Evolutionary conservation across 495 filamentous ascomycete genomes (phyloP), one percentile per base, ranked within the genome.

Genomic region (Cercophora scortea): DNA sequence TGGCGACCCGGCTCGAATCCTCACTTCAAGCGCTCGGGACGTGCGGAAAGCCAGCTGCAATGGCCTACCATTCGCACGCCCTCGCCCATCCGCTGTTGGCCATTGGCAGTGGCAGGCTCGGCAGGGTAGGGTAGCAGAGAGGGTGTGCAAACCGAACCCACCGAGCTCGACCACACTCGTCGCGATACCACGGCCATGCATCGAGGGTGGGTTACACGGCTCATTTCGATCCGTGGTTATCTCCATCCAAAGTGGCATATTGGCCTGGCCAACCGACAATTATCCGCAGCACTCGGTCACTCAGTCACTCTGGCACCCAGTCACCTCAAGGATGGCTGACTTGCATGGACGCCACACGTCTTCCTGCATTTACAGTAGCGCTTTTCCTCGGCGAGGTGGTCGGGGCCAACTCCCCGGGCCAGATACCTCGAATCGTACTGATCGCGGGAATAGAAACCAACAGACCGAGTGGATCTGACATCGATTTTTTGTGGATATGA

Each of bases 221-320:
- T 64, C 61, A 53, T 61, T 64, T 64, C 58, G 55, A 64, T 61
- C 61, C 61, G 61, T 49, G 51, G 45, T 55, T 40, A 32, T 51
- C 38, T 49, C 41, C 15, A 43, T 34, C 58, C 61, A 51, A 54
- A 59, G 59, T 61, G 53, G 50, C 56, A 49, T 54, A 47, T 49
- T 56, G 50, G 39, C 54, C 52, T 52, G 57, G 50, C 55, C 43
- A 50, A 36, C 61, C 61, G 55, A 63, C 53, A 54, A 63, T 60
- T 56, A 60, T 58, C 55, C 61, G 52, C 53, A 45, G 43, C 19
- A 25, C 25, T 25, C 25, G 25, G 25, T 25, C 25, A 25, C 25
- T 25, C 25, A 25, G 25, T 25, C 25, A 25, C 25, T 25, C 25
- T 2, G 5, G n/a, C 25, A 25, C 25, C 5, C 25, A 25, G 25